Conservation (phyloP, 768 basidiomycete genomes). For the Pulveroboletus ravenelii region DNA sequence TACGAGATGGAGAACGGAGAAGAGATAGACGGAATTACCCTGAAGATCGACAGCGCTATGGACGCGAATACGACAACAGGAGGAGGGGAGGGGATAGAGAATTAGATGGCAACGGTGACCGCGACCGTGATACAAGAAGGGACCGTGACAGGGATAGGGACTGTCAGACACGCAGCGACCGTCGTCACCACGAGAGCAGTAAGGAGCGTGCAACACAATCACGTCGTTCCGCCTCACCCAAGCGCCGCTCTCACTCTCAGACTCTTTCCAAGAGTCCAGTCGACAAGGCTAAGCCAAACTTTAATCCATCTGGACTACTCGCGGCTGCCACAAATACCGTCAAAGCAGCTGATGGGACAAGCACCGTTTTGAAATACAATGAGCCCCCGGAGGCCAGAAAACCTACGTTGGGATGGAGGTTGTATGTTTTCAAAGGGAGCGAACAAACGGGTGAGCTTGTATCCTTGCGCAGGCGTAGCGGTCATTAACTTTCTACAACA, state of each 20-base stretch:
- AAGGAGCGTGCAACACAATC: conserved; percentile 31
- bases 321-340: conserved; percentile 97
- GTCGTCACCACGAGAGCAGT: conserved; percentile 20
- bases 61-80: conserved; percentile 20
- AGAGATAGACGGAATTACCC: conserved; percentile 14
- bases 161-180: conserved; percentile 29
- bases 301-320: conserved; percentile 79
- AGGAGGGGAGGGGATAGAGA: conserved; percentile 13
- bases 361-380: conserved; percentile 90
- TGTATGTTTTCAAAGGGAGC: conserved; percentile 96
- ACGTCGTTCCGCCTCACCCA: conserved; percentile 58
- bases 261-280: conserved; percentile 41
- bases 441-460: conserved; percentile 81
- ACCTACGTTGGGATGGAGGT: conserved; percentile 82
- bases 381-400: conserved; percentile 98
- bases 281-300: conserved; percentile 84
- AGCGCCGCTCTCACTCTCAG: conserved; percentile 34
- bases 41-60: conserved; percentile 16
- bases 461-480: not conserved
- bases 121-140: conserved; percentile 12
- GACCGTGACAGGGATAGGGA: conserved; percentile 37
- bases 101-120: conserved; percentile 7
- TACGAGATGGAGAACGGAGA: conserved; percentile 22
- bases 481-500: conserved; percentile 28
- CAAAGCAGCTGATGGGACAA: conserved; percentile 66